Evolutionary conservation across 2,329 filamentous ascomycete species (phyloP), one percentile per base, ranked within the genome.

Genomic region (Hymenoscyphus scutula): DNA sequence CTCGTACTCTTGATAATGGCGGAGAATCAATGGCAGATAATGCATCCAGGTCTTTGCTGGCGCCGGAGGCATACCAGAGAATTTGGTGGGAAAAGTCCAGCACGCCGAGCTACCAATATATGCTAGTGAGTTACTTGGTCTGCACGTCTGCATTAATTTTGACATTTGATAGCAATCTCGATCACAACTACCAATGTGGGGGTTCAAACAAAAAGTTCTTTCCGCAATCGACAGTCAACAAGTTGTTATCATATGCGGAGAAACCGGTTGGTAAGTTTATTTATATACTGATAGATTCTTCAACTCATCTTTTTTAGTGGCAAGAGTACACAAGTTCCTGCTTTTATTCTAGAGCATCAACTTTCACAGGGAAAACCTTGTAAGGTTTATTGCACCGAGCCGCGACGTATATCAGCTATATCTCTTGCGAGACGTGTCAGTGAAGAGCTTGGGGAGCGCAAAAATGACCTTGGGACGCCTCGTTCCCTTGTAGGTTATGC

Each of bases 281-380:
- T 27, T 15, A 38, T 17, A n/a, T 27, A 15, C 30, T 38, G 23
- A 5, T 48, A 13, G 19, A 45, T 32, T 11, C 17, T 53, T 55
- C 63, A 45, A 63, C 45, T 51, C 38, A 41, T n/a, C 27, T 54
- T 19, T 19, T 53, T 82, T 32, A 72, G 88, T 74, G 95, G 95
- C 67, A 99, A 99, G 80, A 97, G 92, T 76, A 99, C 95, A 0
- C 95, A 99, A 72, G 89, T 97, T n/a, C 95, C 95, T 5, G 89
- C 93, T 0, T 98, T 96, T 73, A 85, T 99, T 60, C 80, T 99
- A 7, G 95, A 99, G 75, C 86, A 97, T 71, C 89, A 97, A 72
- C 83, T 99, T 57, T 84, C 86, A 2, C 84, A 89, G 65, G 94
- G 93, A 4, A 89, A 87, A 67, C 80, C 86, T 5, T 98, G 93